Conservation (phyloP, 306 rosid species). For the Begonia fuchsioides region DNA sequence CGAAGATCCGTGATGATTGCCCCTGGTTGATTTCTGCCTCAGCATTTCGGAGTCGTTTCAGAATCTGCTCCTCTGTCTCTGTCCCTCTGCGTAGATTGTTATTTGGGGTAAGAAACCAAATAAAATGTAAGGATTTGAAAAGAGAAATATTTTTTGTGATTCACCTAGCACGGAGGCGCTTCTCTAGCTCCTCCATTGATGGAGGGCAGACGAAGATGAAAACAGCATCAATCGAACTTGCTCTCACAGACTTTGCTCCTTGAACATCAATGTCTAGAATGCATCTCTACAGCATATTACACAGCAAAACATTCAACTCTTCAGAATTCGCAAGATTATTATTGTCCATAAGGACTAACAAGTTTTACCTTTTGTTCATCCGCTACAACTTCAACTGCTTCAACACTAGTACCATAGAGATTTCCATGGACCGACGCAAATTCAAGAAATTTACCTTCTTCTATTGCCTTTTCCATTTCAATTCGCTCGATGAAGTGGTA, state of each 20-base stretch:
- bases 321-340: conserved; percentile 2
- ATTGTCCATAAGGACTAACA: background rate
- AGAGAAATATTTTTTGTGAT: background rate
- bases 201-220: conserved; percentile 80
- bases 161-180: conserved; percentile 95
- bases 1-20: conserved; percentile 48
- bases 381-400: conserved; percentile 83
- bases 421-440: conserved; percentile 92
- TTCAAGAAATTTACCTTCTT: conserved; percentile 84
- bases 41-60: conserved; percentile 71
- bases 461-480: conserved; percentile 67
- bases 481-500: conserved; percentile 75
- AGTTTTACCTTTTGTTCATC: conserved; percentile 24
- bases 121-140: conserved; percentile 8
- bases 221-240: conserved; percentile 69
- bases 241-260: conserved; percentile 84
- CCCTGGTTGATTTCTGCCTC: conserved; percentile 77
- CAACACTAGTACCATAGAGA: conserved; percentile 94
- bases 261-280: conserved; percentile 98
- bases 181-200: conserved; percentile 77
- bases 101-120: conserved; percentile 5
- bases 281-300: conserved; percentile 55
- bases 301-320: conserved; percentile 7
- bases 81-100: conserved; percentile 52
- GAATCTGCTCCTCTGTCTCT: conserved; percentile 83